Evolutionary conservation across 2,329 filamentous ascomycete genomes (phyloP).

Genomic region (Exophiala sp.): DNA sequence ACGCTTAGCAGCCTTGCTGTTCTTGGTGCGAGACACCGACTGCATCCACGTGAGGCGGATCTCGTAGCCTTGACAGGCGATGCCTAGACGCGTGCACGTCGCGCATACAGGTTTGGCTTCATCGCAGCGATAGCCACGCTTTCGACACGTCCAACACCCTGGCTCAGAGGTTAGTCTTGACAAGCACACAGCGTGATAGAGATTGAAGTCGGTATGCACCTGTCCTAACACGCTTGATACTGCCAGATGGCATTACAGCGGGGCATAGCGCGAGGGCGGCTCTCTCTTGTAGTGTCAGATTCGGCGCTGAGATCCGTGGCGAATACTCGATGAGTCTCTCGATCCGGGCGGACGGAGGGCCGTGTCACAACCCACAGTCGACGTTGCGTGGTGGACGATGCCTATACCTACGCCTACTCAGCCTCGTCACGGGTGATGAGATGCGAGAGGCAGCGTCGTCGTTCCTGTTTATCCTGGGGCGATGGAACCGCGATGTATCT

Average conservation of each 20-base stretch:
- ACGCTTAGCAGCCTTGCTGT: background rate
- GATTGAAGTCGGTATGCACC: background rate
- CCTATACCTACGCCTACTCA: too few species aligned
- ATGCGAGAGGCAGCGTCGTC: too few species aligned
- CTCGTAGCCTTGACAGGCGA: constrained; percentile 11
- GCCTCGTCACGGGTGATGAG: too few species aligned
- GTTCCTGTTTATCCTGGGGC: too few species aligned
- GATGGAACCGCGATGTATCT: too few species aligned
- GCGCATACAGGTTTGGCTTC: constrained; percentile 8
- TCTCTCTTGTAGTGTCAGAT: background rate
- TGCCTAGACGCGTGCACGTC: constrained; percentile 3
- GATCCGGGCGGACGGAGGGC: too few species aligned
- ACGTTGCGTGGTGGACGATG: too few species aligned
- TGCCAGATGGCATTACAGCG: constrained; percentile 1
- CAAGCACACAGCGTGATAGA: background rate
- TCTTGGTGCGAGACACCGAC: constrained; percentile 2
- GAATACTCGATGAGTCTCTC: too few species aligned
- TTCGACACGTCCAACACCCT: constrained; percentile 13
- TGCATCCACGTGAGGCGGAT: constrained; percentile 13
- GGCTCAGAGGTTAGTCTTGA: background rate
- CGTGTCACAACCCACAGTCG: too few species aligned
- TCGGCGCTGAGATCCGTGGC: too few species aligned
- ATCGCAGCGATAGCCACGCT: constrained; percentile 11
- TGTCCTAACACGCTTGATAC: constrained; percentile 14
- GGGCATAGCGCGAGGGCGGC: constrained; percentile 1